Base-by-base conservation (phyloP, 129 eudicot species). In the Lactuca saligna region DNA sequence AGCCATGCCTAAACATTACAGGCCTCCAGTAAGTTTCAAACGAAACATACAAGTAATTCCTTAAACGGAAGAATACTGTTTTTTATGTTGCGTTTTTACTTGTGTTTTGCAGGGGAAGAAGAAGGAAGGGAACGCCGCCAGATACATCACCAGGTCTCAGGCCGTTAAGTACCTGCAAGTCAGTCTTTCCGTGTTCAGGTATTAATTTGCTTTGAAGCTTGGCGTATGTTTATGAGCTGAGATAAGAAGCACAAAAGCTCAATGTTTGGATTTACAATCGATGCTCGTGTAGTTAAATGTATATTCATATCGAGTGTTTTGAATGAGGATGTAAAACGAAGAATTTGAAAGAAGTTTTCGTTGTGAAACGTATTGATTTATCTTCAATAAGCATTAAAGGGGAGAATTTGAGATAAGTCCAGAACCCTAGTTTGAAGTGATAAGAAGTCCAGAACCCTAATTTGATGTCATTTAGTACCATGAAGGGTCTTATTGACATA, bases 121-220 rank as follows among this genome's bases (percentile, higher is more conserved):
- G 75, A 91, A 87, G 83, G 97, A 91, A 87, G 97, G 97, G 1
- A 91, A 87, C 80, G 95, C 92, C 8, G 96, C 93, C 13, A 88
- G 82, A 55, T 91, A 91, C 72, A 83, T 88, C 20, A 91, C 96
- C 3, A 82, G 97, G 63, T 72, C 95, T 3, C 90, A 87, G 55
- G 95, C 95, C 32, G 87, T 91, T 33, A 91, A 91, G 75, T 65
- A 79, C 46, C 93, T 89, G 63, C 93, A 91, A 85, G 80, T 85
- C 82, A 87, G 86, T 53, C 84, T 91, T 57, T 83, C 91, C 17
- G 81, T 82, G 57, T 87, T 91, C 91, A 91, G 97, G 97, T 91
- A 57, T 50, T 12, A 15, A 42, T 44, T 17, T 46, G 20, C 9
- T 14, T 35, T 4, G 29, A 35, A 35, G 3, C 3, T 60, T 34